Conservation (phyloP, 2,329 filamentous ascomycete genomes). For the Exophiala lecanii-corni region DNA sequence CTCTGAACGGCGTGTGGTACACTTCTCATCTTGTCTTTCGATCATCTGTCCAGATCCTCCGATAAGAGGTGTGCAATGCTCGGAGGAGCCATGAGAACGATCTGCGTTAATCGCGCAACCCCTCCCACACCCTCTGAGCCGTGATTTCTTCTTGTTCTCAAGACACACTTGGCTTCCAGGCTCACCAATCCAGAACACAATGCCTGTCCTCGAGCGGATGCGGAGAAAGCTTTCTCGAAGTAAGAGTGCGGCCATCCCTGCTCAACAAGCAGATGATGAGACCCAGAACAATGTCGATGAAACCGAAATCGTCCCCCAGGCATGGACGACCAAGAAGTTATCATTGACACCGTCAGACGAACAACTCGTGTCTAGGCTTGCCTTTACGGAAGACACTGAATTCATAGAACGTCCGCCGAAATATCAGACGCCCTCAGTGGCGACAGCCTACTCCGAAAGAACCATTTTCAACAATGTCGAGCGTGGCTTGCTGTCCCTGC, state of each 20-base stretch:
- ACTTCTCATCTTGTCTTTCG: too few relatives aligned
- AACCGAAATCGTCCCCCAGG: conserved; percentile 4
- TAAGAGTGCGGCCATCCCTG: conserved; percentile 15
- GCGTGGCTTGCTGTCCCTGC: conserved; percentile 23
- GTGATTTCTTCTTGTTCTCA: not conserved
- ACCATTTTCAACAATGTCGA: conserved; percentile 27
- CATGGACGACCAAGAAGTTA: conserved; percentile 15
- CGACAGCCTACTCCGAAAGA: conserved; percentile 21
- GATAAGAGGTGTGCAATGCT: too few relatives aligned
- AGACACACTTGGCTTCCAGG: not conserved
- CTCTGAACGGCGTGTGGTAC: too few relatives aligned
- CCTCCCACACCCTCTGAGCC: too few relatives aligned
- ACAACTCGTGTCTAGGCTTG: conserved; percentile 24
- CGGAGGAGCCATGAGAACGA: too few relatives aligned
- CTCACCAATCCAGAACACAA: conserved; percentile 6
- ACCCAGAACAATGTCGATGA: conserved; percentile 7
- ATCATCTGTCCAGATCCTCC: too few relatives aligned
- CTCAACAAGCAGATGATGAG: conserved; percentile 4
- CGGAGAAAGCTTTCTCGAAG: conserved; percentile 22
- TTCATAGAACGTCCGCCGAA: conserved; percentile 22
- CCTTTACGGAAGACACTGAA: conserved; percentile 22
- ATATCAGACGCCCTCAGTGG: conserved; percentile 19
- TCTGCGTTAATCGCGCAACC: too few relatives aligned
- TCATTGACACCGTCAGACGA: conserved; percentile 26
- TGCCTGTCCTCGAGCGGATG: conserved; percentile 15